Base-by-base conservation (phyloP, 257 asterid genomes). In the Salvia hispanica region DNA sequence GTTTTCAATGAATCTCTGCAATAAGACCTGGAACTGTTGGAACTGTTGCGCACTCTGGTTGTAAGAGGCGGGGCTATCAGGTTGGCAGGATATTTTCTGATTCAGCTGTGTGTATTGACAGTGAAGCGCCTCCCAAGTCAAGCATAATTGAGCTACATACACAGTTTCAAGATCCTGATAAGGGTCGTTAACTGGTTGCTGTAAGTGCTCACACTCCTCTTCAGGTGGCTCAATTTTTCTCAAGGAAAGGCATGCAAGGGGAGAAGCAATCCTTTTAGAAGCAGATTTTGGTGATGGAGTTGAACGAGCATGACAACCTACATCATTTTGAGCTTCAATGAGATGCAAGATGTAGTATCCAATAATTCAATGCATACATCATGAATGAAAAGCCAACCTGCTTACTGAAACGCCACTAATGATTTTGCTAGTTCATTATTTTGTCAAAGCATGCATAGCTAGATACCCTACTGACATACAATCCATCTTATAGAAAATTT, bases 61-160 rank as follows among this genome's bases (percentile, higher is more conserved):
- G 84, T 90, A 93, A 65, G 85, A 80, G 55, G 80, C 76, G 65
- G 79, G 67, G 75, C 65, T 83, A 59, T 84, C 87, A 42, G 89
- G 86, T 45, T 81, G 86, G 78, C 72, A 71, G 50, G 82, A 78
- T 61, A 86, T 79, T 79, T 86, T 88, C 82, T 90, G 95, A 80
- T 78, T 80, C 80, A 93, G 72, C 76, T 86, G 95, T 28, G 95
- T 82, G 82, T 90, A 89, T 59, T 93, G 95, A 80, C 91, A 90
- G 74, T 93, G 96, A 71, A 90, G 90, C 14, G 88, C 86, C 76
- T 93, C 99, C 99, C 99, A 93, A n/a, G 97, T 84, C 87, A 90
- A 80, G 90, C 97, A 93, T 78, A 84, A 53, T 71, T 86, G 99
- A 74, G 88, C 95, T 46, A 87, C 95, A 66, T 93, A 93, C 16